phyloP scores from a whole-genome alignment of 2,329 filamentous ascomycete genomes.

The Chaetoscypha palmicola region DNA sequence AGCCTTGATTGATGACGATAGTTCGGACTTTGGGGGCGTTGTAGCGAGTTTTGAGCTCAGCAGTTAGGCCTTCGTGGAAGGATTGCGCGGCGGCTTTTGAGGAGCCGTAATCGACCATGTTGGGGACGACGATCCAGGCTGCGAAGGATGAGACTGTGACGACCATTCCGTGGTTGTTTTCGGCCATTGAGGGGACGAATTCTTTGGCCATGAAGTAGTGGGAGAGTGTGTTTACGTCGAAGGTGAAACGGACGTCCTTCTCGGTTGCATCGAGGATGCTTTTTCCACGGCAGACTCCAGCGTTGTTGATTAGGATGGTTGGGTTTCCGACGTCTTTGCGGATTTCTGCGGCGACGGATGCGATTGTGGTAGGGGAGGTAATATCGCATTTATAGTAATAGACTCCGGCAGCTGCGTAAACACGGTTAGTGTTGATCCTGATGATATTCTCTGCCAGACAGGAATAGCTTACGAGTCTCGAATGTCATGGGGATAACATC shows the following conservation, averaged over 20 bases:
- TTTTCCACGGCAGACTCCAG: constrained; percentile 57
- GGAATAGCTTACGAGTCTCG: constrained; percentile 39
- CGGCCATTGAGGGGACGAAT: constrained; percentile 60
- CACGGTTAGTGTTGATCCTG: constrained; percentile 3
- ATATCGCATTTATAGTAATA: constrained; percentile 66
- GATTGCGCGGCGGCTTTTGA: constrained; percentile 59
- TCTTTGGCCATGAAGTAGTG: constrained; percentile 61
- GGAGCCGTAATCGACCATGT: constrained; percentile 61
- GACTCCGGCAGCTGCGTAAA: constrained; percentile 38
- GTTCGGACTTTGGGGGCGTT: constrained; percentile 58
- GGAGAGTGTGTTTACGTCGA: constrained; percentile 62
- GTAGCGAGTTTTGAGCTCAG: constrained; percentile 53
- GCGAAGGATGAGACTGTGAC: constrained; percentile 63
- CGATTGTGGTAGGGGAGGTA: constrained; percentile 48
- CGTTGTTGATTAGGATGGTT: constrained; percentile 67
- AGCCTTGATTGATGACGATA: constrained; percentile 57
- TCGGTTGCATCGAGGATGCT: constrained; percentile 53
- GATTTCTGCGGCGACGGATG: constrained; percentile 45
- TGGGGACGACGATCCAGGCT: constrained; percentile 51
- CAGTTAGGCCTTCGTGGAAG: constrained; percentile 60
- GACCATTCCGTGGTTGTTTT: constrained; percentile 62
- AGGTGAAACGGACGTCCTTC: constrained; percentile 56
- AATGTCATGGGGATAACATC: constrained; percentile 60
- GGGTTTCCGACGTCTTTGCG: constrained; percentile 52
- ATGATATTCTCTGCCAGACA: too few relatives aligned